Percentiles rank a stretch among this genome's conserved stretches.
Conservation (phyloP, 176 grass and related monocot species). For the bread wheat (Triticum aestivum) region DNA sequence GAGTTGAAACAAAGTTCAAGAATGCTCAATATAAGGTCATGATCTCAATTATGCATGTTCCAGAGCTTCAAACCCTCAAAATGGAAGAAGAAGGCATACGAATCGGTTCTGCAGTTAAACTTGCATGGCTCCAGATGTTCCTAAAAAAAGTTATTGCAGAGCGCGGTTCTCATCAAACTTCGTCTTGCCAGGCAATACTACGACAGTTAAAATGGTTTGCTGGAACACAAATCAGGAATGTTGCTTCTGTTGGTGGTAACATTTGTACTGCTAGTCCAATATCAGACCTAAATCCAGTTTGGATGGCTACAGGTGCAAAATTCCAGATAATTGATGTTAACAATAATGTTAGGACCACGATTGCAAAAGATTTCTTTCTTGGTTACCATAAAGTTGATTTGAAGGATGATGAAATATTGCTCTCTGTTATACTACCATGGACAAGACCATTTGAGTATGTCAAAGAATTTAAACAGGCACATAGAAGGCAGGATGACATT, state of each 20-base stretch:
- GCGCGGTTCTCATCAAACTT: constrained; percentile 43
- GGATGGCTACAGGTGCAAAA: constrained; percentile 76
- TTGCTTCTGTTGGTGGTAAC: constrained; percentile 95
- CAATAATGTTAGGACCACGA: constrained; percentile 57
- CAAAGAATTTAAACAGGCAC: constrained; percentile 96
- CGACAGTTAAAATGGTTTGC: constrained; percentile 95
- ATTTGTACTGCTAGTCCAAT: constrained; percentile 98
- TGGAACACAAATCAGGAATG: constrained; percentile 91
- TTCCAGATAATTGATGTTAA: constrained; percentile 69
- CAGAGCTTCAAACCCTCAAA: constrained; percentile 65
- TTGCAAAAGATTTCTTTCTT: constrained; percentile 86
- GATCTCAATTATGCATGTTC: constrained; percentile 77
- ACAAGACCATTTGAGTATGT: constrained; percentile 82
- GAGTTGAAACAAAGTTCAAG: constrained; percentile 92
- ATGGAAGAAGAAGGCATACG: constrained; percentile 72
- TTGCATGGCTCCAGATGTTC: constrained; percentile 63
- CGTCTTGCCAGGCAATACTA: constrained; percentile 81
- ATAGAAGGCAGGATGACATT: constrained; percentile 98
- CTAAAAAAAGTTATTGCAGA: constrained; percentile 61
- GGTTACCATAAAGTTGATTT: constrained; percentile 91
- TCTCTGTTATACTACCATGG: constrained; percentile 85
- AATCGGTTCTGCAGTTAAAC: constrained; percentile 82
- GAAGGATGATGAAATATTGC: constrained; percentile 65
- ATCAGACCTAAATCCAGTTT: constrained; percentile 97
- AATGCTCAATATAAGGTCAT: constrained; percentile 65